A percentile compares a stretch with the other conserved stretches of the same genome.
Conservation (phyloP, 2,329 filamentous ascomycete genomes). For the Paraconiothyrium brasiliense region DNA sequence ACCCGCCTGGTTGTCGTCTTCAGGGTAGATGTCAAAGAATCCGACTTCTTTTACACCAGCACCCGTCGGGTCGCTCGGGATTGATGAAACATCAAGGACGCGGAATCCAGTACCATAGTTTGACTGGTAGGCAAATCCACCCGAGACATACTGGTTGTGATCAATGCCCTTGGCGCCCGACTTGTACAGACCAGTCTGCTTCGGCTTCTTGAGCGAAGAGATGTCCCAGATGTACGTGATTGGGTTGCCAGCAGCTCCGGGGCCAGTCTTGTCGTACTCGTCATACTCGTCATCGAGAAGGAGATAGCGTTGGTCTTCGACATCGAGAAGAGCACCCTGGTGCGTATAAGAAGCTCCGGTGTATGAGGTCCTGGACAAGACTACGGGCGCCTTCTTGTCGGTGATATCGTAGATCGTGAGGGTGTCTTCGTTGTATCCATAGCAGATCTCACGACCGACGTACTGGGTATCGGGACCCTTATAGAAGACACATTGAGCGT, state of each 20-base stretch:
- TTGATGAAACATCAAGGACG: conserved; percentile 53
- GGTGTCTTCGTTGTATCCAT: conserved; percentile 65
- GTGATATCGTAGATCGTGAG: conserved; percentile 64
- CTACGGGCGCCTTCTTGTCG: conserved; percentile 56
- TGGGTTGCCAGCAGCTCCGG: conserved; percentile 44
- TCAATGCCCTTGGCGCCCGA: conserved; percentile 52
- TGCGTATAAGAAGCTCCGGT: conserved; percentile 68
- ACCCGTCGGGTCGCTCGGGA: conserved; percentile 53
- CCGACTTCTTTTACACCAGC: conserved; percentile 53
- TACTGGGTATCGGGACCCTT: conserved; percentile 61
- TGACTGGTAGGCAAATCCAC: conserved; percentile 54
- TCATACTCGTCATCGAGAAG: conserved; percentile 53
- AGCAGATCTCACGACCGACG: conserved; percentile 63
- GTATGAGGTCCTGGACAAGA: conserved; percentile 65
- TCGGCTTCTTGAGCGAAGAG: conserved; percentile 42
- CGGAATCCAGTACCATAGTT: conserved; percentile 56
- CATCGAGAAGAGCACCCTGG: conserved; percentile 63
- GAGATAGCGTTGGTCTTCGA: conserved; percentile 45
- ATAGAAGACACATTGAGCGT: conserved; percentile 68
- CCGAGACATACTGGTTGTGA: conserved; percentile 59
- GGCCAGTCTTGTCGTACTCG: conserved; percentile 49
- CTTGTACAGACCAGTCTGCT: conserved; percentile 56
- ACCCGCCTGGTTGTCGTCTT: conserved; percentile 51
- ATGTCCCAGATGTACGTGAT: conserved; percentile 54
- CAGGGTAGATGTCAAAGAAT: conserved; percentile 56